Conservation (phyloP, 768 basidiomycete species). For the Rhodotorula babjevae region DNA sequence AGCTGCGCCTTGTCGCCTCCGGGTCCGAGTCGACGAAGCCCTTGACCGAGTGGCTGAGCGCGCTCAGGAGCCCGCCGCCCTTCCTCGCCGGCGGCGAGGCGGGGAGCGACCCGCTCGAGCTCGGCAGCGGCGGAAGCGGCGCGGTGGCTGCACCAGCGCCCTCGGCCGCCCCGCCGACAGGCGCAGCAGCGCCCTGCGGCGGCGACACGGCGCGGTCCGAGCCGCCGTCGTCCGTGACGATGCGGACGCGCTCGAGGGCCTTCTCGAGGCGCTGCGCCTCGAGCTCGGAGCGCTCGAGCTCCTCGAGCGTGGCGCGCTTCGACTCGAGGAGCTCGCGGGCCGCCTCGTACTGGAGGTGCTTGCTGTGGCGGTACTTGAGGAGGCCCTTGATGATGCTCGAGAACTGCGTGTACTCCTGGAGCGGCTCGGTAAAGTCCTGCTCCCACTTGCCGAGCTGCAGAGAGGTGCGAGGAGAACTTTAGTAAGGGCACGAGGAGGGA, state of each 20-base stretch:
- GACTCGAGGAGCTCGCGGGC: constrained; percentile 81
- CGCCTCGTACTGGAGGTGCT: constrained; percentile 96
- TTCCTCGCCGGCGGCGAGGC: constrained; percentile 4
- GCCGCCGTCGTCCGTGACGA: constrained; percentile 32
- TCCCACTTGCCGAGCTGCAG: constrained; percentile 84
- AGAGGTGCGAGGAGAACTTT: not conserved
- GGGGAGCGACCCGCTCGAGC: not conserved
- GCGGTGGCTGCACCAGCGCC: not conserved
- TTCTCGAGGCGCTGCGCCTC: constrained; percentile 85
- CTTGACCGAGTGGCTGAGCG: constrained; percentile 86
- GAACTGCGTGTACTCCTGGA: constrained; percentile 94
- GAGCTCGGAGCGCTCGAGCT: constrained; percentile 84
- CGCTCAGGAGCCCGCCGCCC: constrained; percentile 68
- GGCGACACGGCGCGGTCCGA: constrained; percentile 23
- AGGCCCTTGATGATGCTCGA: constrained; percentile 89
- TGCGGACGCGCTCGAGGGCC: constrained; percentile 58
- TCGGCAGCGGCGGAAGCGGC: constrained; percentile 22
- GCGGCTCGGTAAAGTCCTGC: constrained; percentile 88
- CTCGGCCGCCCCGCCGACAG: constrained; percentile 28
- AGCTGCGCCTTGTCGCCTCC: constrained; percentile 85
- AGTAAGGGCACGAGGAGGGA: not conserved
- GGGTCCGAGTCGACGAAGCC: constrained; percentile 99
- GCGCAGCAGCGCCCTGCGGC: constrained; percentile 31
- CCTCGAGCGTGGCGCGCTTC: constrained; percentile 77
- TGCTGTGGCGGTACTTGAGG: constrained; percentile 90